Conservation (phyloP, 495 filamentous ascomycete species). For the Tuber aestivum region DNA sequence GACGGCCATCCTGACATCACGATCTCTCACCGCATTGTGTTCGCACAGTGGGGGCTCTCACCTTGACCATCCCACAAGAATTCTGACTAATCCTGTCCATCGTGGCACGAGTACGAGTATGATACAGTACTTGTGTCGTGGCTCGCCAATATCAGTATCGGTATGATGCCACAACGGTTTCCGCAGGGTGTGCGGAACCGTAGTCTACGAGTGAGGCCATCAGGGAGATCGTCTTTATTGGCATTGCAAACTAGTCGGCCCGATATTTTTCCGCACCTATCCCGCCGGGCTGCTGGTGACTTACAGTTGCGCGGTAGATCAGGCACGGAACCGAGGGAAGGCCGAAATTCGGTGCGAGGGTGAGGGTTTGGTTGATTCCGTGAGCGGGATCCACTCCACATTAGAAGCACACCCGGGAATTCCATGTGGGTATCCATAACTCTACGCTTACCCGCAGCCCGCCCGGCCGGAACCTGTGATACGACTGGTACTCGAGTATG, state of each 20-base stretch:
- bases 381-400: not conserved
- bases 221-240: not conserved
- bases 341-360: not conserved
- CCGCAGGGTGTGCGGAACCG: not conserved
- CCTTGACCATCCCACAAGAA: not conserved
- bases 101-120: no score
- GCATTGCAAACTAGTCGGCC: not conserved
- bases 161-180: not conserved
- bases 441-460: not conserved
- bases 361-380: not conserved
- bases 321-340: not conserved
- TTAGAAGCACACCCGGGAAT: not conserved
- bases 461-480: not conserved
- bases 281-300: not conserved
- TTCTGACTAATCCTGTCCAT: not conserved
- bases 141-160: not conserved
- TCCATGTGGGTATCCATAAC: not conserved
- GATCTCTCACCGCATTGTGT: not conserved
- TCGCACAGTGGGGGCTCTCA: not conserved
- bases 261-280: slow-evolving; percentile 2
- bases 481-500: no score
- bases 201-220: not conserved
- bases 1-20: not conserved
- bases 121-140: no score
- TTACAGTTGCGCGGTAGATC: not conserved